A percentile compares a stretch with the other conserved stretches of the same genome.
phyloP scores from a whole-genome alignment of 164 flowering plant species.

The Vitis amurensis region DNA sequence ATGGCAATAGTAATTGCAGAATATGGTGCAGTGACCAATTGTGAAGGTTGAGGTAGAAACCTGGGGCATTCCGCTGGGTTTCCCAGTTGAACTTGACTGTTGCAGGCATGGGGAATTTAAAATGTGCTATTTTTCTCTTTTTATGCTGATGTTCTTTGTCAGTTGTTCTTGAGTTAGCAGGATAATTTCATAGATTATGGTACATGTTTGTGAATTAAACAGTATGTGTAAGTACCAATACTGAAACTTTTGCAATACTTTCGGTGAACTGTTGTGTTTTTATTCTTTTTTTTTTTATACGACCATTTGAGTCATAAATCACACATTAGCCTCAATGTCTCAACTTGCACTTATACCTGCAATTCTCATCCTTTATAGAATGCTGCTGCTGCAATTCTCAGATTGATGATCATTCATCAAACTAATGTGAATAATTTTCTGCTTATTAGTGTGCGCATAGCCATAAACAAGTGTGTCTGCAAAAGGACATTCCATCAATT shows the following conservation, averaged over 20 bases:
- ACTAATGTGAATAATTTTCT: too few species aligned
- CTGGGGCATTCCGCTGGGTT: not conserved
- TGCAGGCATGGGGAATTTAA: conserved; percentile 1
- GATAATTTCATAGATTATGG: conserved; percentile 4
- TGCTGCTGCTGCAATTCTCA: too few species aligned
- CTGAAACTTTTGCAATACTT: conserved; percentile 2
- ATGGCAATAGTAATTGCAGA: not conserved
- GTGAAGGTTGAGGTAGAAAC: conserved; percentile 12
- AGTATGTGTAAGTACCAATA: conserved; percentile 11
- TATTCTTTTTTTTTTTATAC: not conserved
- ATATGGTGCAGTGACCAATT: not conserved
- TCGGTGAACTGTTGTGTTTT: not conserved
- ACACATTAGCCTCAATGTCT: not conserved
- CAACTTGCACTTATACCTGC: not conserved
- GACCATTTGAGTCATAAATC: not conserved
- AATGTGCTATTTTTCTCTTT: not conserved
- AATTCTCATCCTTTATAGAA: too few species aligned
- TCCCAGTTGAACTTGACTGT: not conserved
- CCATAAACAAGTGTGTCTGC: too few species aligned
- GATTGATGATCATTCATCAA: too few species aligned
- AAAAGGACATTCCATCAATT: too few species aligned
- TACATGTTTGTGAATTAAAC: conserved; percentile 11
- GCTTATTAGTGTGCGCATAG: too few species aligned
- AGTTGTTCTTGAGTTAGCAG: conserved; percentile 1
- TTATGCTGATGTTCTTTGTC: not conserved